Evolutionary conservation across 75 land plant genomes (phyloP), one percentile per base, ranked within the genome.

Genomic region (Gnetum montanum): DNA sequence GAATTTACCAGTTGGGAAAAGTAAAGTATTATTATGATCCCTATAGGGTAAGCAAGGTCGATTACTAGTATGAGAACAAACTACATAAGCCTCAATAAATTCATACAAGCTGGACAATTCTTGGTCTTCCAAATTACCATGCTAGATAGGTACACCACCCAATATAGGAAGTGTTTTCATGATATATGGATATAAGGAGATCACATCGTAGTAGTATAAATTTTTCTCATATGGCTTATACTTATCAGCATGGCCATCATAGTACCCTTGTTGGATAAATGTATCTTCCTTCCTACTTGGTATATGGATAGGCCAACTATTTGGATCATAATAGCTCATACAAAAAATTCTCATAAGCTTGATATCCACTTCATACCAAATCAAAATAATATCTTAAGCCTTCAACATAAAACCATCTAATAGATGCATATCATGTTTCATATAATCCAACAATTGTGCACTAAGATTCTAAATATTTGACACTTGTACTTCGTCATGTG

Each of bases 151-250:
- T 38, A 2, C 8, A 22, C 50, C 63, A 6, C 49, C 24, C 13
- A 27, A 37, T 28, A 60, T 60, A 31, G 52, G 25, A 18, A 4
- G 35, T 6, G 34, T 27, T 60, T 45, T 60, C 63, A 60, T 60
- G 20, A 47, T 47, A 48, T 60, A 46, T 6, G 51, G 63, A 29
- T 60, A 60, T 60, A 60, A 46, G 3, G 63, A 60, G 63, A 46
- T 60, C 0, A 60, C 63, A 19, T 60, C 53, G n/a, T 60, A 60
- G 36, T 60, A 60, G 23, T 45, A 60, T 18, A 60, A 3, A 12
- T 31, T 46, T 22, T 46, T 35, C 0, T 40, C 63, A 46, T 60
- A 60, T 28, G 63, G 63, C 34, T 15, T 60, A 46, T 60, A 60
- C 15, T 31, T 22, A 47, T 60, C 35, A 28, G 27, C 36, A 33